Evolutionary conservation across 2,329 filamentous ascomycete species (phyloP), one percentile per base, ranked within the genome.

Genomic region (Aspergillus bombycis): DNA sequence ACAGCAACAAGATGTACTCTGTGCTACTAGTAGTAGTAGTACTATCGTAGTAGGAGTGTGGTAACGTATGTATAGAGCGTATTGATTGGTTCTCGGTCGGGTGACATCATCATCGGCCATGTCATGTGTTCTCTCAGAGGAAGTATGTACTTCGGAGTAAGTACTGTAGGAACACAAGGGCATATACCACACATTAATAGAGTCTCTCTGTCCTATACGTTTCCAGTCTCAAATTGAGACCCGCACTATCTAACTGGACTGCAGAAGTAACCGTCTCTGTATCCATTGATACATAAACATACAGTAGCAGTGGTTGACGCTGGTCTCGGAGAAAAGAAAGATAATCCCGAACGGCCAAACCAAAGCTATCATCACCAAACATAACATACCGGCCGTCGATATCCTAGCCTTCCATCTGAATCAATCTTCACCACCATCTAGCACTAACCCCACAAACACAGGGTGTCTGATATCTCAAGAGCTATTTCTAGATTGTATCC

Each of bases 101-200:
- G 69, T 73, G 71, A 73, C 70, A 72, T 73, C 70, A 73, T 72
- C 64, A 59, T 52, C 66, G n/a, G 57, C 58, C 38, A 46, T 38
- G 11, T 55, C 52, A 55, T 55, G 52, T 63, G 52, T 61, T 38
- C 38, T 16, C 19, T 32, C 32, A 11, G 34, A 41, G 21, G 32
- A 21, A 38, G 28, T n/a, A 10, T 4, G n/a, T 30, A 34, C 26
- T 3, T 5, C 26, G 26, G 26, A 28, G 26, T 28, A 28, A 28
- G 26, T 28, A 28, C 26, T 28, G 28, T 19, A 12, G n/a, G 3
- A 19, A 32, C 19, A 52, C 28, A 52, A 7, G 26, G 5, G 26
- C 16, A 26, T 23, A 55, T 23, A 19, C 12, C 4, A 21, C 26
- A 19, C 50, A 53, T 53, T n/a, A 9, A 4, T 30, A 53, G n/a